Evolutionary conservation across 257 asterid genomes (phyloP), one percentile per base, ranked within the genome.

Genomic region (Solanum medicagineum): DNA sequence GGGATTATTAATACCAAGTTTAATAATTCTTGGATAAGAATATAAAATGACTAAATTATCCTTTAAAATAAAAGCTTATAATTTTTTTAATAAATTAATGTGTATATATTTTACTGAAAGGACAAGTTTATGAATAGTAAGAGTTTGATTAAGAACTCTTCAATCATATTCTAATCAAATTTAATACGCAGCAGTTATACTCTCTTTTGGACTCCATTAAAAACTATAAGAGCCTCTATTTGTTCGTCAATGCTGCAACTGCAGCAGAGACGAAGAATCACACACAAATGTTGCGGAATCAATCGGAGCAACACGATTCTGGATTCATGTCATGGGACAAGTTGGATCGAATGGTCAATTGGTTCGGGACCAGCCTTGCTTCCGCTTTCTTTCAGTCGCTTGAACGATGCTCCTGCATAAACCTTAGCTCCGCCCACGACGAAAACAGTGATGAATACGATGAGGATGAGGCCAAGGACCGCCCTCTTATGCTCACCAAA

Each of bases 351-450:
- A 80, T 86, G 85, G 89, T 89, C 17, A 85, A 49, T 82, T 87
- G 89, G 88, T 65, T 89, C 0, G 89, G 91, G 20, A 85, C 81
- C 55, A 83, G 87, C 32, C 82, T 89, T 1, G 91, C 91, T 14
- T 71, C 87, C 1, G 89, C 85, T 1, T 89, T 89, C 82, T 89
- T 87, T 59, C 49, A 65, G 36, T 89, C 91, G 0, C 84, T 88
- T 53, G 89, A 88, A 56, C 86, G 87, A 10, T 88, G 89, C 81
- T 85, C 91, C 29, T 88, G 91, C 85, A 85, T 88, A 79, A 81
- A 84, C 66, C 85, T 88, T 29, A 85, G 56, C 85, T 83, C 89
- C 70, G 71, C 77, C 24, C 82, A 85, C 10, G 89, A 86, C 44
- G 49, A 74, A 11, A 73, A 49, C 12, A 87, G 85, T 9, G 88